A percentile compares a stretch with the other conserved stretches of the same genome.
Evolutionary conservation across 2,329 filamentous ascomycete genomes (phyloP).

Genomic region (Samsoniella hepiali): DNA sequence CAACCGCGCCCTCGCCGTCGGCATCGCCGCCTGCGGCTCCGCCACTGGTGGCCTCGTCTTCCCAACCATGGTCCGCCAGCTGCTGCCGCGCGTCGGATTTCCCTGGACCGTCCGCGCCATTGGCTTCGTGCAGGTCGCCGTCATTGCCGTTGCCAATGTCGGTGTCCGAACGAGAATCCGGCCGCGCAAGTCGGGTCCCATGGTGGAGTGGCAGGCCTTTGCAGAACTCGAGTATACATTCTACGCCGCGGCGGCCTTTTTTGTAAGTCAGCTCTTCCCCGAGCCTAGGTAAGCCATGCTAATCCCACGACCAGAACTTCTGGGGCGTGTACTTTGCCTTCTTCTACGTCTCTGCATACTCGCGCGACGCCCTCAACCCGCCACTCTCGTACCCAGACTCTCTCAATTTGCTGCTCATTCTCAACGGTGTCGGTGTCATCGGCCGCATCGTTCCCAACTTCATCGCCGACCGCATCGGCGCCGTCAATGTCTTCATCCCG

Average conservation of each 20-base stretch:
- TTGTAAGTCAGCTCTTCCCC: conserved; percentile 21
- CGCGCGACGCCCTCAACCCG: conserved; percentile 38
- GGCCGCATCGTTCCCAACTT: conserved; percentile 58
- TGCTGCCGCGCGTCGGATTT: conserved; percentile 34
- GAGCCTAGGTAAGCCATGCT: not conserved
- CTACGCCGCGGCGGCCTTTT: conserved; percentile 36
- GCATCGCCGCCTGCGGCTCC: conserved; percentile 57
- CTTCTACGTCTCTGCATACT: conserved; percentile 55
- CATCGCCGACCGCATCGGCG: conserved; percentile 56
- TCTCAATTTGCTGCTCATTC: conserved; percentile 59
- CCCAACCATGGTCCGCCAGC: conserved; percentile 36
- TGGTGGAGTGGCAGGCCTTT: conserved; percentile 46
- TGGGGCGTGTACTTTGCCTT: conserved; percentile 55
- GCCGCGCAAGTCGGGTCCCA: conserved; percentile 37
- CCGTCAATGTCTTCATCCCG: conserved; percentile 59
- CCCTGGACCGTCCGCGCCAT: conserved; percentile 57
- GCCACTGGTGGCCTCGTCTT: conserved; percentile 59
- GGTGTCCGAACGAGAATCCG: conserved; percentile 41
- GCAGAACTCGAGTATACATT: conserved; percentile 36
- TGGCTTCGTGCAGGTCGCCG: conserved; percentile 54
- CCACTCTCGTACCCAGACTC: conserved; percentile 45
- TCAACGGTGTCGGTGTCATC: conserved; percentile 60
- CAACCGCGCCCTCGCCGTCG: conserved; percentile 57
- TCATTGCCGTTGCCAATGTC: conserved; percentile 36
- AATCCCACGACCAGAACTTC: conserved; percentile 38